Evolutionary conservation across 202 grass and related monocot species (phyloP).

Genomic region (Setaria italica): DNA sequence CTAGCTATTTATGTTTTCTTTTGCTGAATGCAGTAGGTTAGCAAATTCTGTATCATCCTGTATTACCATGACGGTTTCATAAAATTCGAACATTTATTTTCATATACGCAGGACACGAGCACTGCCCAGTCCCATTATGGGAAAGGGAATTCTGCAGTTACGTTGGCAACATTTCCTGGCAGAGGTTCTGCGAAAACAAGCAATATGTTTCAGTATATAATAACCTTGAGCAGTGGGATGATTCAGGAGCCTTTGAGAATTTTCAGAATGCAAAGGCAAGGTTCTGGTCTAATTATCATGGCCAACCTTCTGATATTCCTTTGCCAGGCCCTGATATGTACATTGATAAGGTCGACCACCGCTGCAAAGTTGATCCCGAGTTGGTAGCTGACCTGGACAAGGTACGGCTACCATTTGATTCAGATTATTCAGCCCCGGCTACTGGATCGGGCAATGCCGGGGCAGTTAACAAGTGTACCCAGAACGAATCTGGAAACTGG

Average conservation of each 20-base stretch:
- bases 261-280: constrained; percentile 62
- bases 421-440: constrained; percentile 22
- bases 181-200: constrained; percentile 62
- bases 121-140: constrained; percentile 49
- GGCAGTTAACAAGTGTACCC: constrained; percentile 31
- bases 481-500: constrained; percentile 59
- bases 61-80: background rate
- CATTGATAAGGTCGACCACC: constrained; percentile 59
- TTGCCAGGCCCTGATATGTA: constrained; percentile 60
- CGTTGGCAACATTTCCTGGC: constrained; percentile 66
- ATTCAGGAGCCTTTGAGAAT: constrained; percentile 66
- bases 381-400: constrained; percentile 66
- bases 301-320: constrained; percentile 51
- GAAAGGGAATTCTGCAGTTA: constrained; percentile 76
- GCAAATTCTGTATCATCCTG: background rate
- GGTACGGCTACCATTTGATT: constrained; percentile 28
- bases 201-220: constrained; percentile 52
- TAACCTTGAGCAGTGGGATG: constrained; percentile 65
- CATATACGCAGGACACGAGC: constrained; percentile 39
- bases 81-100: constrained; percentile 17
- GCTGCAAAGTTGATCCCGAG: constrained; percentile 57
- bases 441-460: constrained; percentile 36
- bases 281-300: constrained; percentile 64
- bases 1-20: background rate
- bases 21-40: background rate